Conservation (phyloP, 192 early-diverging fungal genomes). For the Linnemannia elongata region DNA sequence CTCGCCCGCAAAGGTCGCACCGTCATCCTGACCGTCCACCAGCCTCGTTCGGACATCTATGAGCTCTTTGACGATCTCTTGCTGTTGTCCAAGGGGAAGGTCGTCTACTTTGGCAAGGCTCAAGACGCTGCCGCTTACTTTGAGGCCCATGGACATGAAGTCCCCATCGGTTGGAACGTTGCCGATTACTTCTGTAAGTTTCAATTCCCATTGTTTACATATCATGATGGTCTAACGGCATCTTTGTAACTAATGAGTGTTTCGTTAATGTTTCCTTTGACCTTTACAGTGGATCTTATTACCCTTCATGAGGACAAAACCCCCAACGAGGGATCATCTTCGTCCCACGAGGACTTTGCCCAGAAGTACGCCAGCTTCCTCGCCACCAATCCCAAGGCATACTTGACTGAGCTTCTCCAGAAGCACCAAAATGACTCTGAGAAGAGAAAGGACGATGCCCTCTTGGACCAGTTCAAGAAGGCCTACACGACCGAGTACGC, state of each 20-base stretch:
- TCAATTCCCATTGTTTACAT: background rate
- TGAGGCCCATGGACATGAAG: slow-evolving; percentile 81
- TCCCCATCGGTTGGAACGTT: slow-evolving; percentile 93
- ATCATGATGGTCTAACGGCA: background rate
- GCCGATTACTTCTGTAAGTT: slow-evolving; percentile 87
- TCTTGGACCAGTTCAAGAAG: slow-evolving; percentile 37
- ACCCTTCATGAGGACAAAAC: slow-evolving; percentile 26
- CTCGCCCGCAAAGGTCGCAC: slow-evolving; percentile 86
- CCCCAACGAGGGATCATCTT: background rate
- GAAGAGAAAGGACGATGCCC: slow-evolving; percentile 32
- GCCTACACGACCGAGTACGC: slow-evolving; percentile 48
- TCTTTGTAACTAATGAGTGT: background rate
- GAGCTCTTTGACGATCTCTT: slow-evolving; percentile 78
- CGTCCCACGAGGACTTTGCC: slow-evolving; percentile 22
- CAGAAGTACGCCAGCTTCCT: slow-evolving; percentile 27
- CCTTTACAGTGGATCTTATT: slow-evolving; percentile 24
- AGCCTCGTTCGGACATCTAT: slow-evolving; percentile 91
- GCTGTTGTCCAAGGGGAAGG: slow-evolving; percentile 74
- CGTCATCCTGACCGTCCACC: slow-evolving; percentile 94
- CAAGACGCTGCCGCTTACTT: slow-evolving; percentile 81
- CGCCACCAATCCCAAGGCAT: slow-evolving; percentile 25
- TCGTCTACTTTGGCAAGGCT: slow-evolving; percentile 80
- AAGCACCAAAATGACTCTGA: slow-evolving; percentile 27
- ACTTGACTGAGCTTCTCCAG: slow-evolving; percentile 27
- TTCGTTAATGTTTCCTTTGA: background rate